Evolutionary conservation across 176 grass and related monocot genomes (phyloP).

Genomic region (Neostapfia colusana): DNA sequence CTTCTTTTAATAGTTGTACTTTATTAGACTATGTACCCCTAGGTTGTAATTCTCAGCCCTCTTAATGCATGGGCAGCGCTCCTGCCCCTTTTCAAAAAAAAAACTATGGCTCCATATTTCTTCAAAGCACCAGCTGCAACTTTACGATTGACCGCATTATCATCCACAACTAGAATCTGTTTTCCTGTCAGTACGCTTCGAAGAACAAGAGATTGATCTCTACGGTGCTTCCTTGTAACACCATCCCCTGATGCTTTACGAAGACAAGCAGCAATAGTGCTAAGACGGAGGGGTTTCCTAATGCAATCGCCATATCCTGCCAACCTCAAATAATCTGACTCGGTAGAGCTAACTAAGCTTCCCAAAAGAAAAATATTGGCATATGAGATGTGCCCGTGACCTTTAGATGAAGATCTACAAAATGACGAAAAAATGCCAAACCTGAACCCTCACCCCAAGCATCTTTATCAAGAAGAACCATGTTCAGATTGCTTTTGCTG

Average conservation of each 20-base stretch:
- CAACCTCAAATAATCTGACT: slow-evolving; percentile 51
- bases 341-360: slow-evolving; percentile 43
- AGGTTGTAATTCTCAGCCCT: no score
- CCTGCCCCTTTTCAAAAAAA: no score
- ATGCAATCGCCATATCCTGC: slow-evolving; percentile 58
- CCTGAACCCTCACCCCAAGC: slow-evolving; percentile 61
- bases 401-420: slow-evolving; percentile 49
- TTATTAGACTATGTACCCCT: no score
- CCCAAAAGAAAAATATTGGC: slow-evolving; percentile 68
- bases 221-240: slow-evolving; percentile 35
- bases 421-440: slow-evolving; percentile 41
- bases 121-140: slow-evolving; percentile 75
- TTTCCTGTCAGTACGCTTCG: slow-evolving; percentile 60
- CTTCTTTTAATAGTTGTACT: no score
- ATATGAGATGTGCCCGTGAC: slow-evolving; percentile 41
- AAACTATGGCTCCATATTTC: slow-evolving; percentile 72
- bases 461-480: slow-evolving; percentile 79
- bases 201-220: slow-evolving; percentile 54
- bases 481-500: slow-evolving; percentile 47
- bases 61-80: no score
- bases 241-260: slow-evolving; percentile 55
- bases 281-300: slow-evolving; percentile 67
- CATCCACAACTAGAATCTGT: slow-evolving; percentile 77
- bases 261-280: slow-evolving; percentile 67
- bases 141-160: slow-evolving; percentile 73